Percentiles rank a stretch among this genome's conserved stretches.
phyloP scores from a whole-genome alignment of 2,329 filamentous ascomycete species.

The Ophiocordyceps robertsii region DNA sequence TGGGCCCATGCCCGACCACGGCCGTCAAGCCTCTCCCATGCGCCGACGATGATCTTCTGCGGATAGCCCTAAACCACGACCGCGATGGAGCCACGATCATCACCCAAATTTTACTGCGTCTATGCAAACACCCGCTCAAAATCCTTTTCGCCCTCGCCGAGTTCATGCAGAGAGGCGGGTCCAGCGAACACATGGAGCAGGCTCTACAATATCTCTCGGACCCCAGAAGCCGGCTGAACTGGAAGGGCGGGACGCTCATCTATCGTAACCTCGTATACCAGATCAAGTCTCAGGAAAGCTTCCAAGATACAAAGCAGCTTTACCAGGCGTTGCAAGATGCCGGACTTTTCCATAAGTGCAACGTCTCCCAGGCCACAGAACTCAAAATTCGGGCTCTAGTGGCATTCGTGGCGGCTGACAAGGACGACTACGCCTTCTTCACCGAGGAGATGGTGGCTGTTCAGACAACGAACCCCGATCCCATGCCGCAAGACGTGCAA shows the following conservation, averaged over 20 bases:
- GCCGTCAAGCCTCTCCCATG: constrained; percentile 4
- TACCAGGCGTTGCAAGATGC: constrained; percentile 14
- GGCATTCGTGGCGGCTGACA: constrained; percentile 12
- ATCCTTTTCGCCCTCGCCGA: constrained; percentile 3
- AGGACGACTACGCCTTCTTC: constrained; percentile 13
- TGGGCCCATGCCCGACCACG: constrained; percentile 4
- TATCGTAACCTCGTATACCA: constrained; percentile 5
- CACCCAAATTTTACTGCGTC: constrained; percentile 9
- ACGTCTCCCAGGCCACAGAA: constrained; percentile 8
- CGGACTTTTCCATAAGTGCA: constrained; percentile 11
- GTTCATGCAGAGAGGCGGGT: constrained; percentile 2
- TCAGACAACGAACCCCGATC: constrained; percentile 7
- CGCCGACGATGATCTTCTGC: constrained; percentile 12
- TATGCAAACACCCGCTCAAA: constrained; percentile 10
- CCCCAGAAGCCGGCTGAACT: constrained; percentile 1
- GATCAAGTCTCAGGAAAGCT: constrained; percentile 1
- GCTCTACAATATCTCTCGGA: constrained; percentile 5
- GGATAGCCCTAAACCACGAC: constrained; percentile 5
- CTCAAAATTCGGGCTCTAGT: constrained; percentile 16
- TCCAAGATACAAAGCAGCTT: constrained; percentile 10
- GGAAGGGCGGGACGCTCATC: constrained; percentile 6
- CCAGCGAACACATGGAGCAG: constrained; percentile 3
- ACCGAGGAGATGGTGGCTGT: constrained; percentile 12
- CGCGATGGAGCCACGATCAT: constrained; percentile 7
- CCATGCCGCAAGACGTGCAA: constrained; percentile 10